These are phyloP conservation scores for Cyclotella distinguenda DNA, from an alignment of 108 stramenopile genomes.

Conservation along the genomic window DNA sequence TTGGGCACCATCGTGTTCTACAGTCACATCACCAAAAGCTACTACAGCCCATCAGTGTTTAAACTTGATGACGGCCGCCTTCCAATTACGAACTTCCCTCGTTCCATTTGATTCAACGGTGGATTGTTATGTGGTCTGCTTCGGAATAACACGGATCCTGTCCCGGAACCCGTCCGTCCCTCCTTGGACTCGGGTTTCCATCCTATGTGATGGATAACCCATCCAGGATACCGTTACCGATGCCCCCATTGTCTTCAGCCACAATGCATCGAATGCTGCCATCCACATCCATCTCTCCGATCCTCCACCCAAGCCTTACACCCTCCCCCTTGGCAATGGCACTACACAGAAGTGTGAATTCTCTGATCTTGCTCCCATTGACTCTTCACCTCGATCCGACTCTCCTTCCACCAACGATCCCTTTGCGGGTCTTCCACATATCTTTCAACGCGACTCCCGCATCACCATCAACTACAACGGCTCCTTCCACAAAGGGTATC, in stretches of 20 bases:
- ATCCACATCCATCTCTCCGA: neutral
- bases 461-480: slow-evolving; percentile 9
- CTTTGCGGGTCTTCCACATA: neutral
- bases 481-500: slow-evolving; percentile 4
- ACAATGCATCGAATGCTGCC: too few species aligned
- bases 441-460: slow-evolving; percentile 4
- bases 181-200: slow-evolving; percentile 4
- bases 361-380: neutral
- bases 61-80: slow-evolving; percentile 10
- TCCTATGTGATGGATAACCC: neutral
- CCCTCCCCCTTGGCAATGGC: neutral
- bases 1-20: slow-evolving; percentile 15
- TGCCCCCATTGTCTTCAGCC: neutral
- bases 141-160: too few species aligned
- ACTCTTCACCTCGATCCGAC: neutral
- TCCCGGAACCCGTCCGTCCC: slow-evolving; percentile 20
- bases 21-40: slow-evolving; percentile 4
- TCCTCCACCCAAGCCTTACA: neutral
- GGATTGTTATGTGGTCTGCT: too few species aligned
- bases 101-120: neutral
- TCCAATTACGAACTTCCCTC: slow-evolving; percentile 8
- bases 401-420: neutral
- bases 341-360: neutral
- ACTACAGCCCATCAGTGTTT: slow-evolving; percentile 15
- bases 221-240: slow-evolving; percentile 1